A percentile compares a stretch with the other conserved stretches of the same genome.
Conservation (phyloP, 768 basidiomycete species). For the Suillus lakei region DNA sequence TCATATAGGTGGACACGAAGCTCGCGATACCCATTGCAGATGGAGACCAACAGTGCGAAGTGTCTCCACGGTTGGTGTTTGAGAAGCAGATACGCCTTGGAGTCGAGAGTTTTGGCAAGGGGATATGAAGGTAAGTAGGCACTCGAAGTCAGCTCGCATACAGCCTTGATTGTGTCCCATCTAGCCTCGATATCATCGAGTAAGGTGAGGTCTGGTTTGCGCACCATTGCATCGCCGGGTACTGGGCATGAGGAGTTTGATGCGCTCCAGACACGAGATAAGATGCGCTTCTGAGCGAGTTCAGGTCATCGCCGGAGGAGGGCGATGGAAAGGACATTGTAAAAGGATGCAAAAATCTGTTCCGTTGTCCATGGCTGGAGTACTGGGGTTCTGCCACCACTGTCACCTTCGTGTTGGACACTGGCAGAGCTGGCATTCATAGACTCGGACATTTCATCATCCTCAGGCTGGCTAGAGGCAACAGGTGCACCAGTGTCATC, state of each 20-base stretch:
- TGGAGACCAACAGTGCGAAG: background rate
- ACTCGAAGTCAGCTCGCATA: background rate
- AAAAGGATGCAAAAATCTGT: background rate
- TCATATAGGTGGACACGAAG: background rate
- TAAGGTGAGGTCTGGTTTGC: too few species aligned
- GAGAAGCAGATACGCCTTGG: background rate
- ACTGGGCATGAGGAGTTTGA: too few species aligned
- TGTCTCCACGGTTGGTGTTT: background rate
- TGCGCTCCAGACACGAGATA: background rate
- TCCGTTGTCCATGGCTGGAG: background rate
- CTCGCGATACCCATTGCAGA: background rate
- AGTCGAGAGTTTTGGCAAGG: background rate
- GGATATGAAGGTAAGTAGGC: background rate
- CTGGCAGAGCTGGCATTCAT: too few species aligned
- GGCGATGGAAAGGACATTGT: background rate
- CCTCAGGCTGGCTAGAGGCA: too few species aligned
- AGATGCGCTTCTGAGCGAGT: background rate
- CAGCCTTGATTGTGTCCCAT: background rate
- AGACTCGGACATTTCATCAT: too few species aligned
- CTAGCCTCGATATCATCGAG: too few species aligned
- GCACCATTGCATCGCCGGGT: too few species aligned
- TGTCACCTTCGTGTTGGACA: too few species aligned
- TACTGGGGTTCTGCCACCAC: too few species aligned
- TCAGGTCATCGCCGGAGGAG: background rate
- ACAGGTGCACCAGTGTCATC: background rate